A percentile compares a stretch with the other conserved stretches of the same genome.
Evolutionary conservation across 2,329 filamentous ascomycete species (phyloP).

Genomic region (Verticillium nonalfalfae): DNA sequence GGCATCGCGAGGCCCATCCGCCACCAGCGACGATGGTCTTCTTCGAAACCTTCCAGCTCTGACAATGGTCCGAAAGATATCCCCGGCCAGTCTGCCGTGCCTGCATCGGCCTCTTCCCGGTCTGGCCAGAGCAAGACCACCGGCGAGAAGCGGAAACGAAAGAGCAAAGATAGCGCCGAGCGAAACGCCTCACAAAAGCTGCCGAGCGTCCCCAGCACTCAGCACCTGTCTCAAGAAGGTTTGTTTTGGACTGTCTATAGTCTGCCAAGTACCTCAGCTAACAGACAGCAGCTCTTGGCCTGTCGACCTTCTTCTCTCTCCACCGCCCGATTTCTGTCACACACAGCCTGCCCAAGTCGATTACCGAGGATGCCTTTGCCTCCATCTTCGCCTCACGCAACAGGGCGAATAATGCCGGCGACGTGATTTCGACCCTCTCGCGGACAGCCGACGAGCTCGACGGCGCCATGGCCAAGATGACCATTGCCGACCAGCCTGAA

Average conservation of each 20-base stretch:
- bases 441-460: constrained; percentile 54
- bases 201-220: constrained; percentile 69
- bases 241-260: constrained; percentile 15
- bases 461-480: constrained; percentile 48
- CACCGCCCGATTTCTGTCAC: constrained; percentile 91
- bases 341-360: constrained; percentile 66
- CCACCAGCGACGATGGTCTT: constrained; percentile 52
- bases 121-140: constrained; percentile 33
- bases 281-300: constrained; percentile 62
- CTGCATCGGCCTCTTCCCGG: constrained; percentile 36
- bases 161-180: constrained; percentile 44
- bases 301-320: constrained; percentile 92
- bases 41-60: constrained; percentile 57
- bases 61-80: constrained; percentile 48
- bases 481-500: constrained; percentile 33
- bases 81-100: constrained; percentile 38
- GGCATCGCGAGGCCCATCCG: constrained; percentile 13
- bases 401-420: constrained; percentile 43
- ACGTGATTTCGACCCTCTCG: constrained; percentile 63
- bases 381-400: constrained; percentile 66
- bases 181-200: constrained; percentile 48
- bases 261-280: neutral
- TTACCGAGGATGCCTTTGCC: constrained; percentile 71
- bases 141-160: constrained; percentile 52
- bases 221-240: constrained; percentile 65